These are phyloP conservation scores for Nidula microcarpa DNA, from an alignment of 768 basidiomycete genomes.

Conservation along the genomic window DNA sequence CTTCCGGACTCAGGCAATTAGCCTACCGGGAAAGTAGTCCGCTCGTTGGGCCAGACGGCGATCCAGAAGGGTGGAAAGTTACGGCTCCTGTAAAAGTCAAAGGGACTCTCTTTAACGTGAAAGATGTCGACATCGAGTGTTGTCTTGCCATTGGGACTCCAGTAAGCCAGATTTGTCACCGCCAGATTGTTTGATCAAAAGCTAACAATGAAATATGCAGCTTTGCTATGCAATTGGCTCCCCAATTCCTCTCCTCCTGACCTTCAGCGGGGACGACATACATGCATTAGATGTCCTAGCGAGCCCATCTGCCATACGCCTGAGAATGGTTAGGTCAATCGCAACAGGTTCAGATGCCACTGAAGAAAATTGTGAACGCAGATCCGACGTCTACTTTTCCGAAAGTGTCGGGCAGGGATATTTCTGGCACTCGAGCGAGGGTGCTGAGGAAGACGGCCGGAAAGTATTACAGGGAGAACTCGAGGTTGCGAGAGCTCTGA, in stretches of 20 bases:
- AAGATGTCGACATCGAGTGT: conserved; percentile 27
- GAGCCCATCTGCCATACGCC: conserved; percentile 29
- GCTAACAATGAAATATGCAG: conserved; percentile 18
- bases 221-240: conserved; percentile 49
- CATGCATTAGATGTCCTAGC: conserved; percentile 50
- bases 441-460: conserved; percentile 20
- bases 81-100: conserved; percentile 18
- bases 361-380: conserved; percentile 27
- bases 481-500: conserved; percentile 39
- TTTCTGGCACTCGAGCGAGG: conserved; percentile 44
- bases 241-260: conserved; percentile 47
- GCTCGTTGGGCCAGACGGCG: conserved; percentile 29
- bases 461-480: conserved; percentile 49
- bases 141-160: conserved; percentile 51
- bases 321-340: conserved; percentile 45
- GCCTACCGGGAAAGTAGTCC: conserved; percentile 27
- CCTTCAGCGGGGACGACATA: conserved; percentile 37
- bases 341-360: conserved; percentile 47
- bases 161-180: conserved; percentile 17
- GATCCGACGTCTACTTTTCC: conserved; percentile 45
- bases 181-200: not conserved
- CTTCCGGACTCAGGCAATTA: conserved; percentile 28
- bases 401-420: conserved; percentile 37
- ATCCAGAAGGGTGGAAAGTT: conserved; percentile 35
- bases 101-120: conserved; percentile 28